These are phyloP conservation scores for Cutaneotrichosporon mucoides DNA, from an alignment of 1,284 basidiomycete genomes.

Conservation along the genomic window DNA sequence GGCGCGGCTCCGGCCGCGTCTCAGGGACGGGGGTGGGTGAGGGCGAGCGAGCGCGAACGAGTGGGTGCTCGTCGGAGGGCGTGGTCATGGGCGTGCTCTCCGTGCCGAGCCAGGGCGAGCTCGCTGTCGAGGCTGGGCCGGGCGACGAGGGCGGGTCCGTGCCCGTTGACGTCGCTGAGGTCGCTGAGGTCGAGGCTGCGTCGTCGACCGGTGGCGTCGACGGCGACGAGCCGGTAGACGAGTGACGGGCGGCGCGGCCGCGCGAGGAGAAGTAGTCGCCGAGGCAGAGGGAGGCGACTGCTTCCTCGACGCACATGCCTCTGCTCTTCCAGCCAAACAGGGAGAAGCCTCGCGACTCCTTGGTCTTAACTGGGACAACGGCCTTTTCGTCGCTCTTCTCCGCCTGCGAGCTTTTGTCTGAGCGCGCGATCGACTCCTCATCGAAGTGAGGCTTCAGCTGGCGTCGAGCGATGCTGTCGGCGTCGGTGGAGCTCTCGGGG, in stretches of 20 bases:
- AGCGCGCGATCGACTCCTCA: background rate
- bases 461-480: background rate
- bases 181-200: background rate
- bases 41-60: too few relatives aligned
- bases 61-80: background rate
- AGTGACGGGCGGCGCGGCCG: background rate
- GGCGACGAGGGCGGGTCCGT: background rate
- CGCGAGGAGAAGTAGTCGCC: constrained; percentile 40
- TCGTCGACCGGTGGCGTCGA: constrained; percentile 2
- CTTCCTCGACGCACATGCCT: constrained; percentile 33
- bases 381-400: background rate
- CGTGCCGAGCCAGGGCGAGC: background rate
- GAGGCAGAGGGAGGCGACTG: constrained; percentile 35
- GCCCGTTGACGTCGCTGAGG: background rate
- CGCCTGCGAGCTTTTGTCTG: background rate
- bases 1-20: background rate
- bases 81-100: background rate
- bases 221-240: background rate
- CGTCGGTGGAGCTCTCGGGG: background rate
- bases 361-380: background rate
- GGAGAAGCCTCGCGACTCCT: background rate
- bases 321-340: constrained; percentile 28
- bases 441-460: constrained; percentile 11
- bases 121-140: too few relatives aligned
- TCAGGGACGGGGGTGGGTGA: background rate